These are phyloP conservation scores for Talaromyces adpressus DNA, from an alignment of 495 filamentous ascomycete species.

Conservation along the genomic window DNA sequence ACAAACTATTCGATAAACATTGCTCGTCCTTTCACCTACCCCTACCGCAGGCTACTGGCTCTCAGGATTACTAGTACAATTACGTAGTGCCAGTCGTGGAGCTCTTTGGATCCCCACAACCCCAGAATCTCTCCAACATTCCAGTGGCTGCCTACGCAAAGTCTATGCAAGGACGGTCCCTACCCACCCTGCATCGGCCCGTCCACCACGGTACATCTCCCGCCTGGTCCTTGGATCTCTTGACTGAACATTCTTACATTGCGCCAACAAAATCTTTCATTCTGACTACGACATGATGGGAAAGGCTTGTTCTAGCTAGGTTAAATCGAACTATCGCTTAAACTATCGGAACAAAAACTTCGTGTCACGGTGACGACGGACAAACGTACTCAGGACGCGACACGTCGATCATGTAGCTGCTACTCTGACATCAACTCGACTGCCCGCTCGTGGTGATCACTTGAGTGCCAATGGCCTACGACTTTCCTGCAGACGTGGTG, in stretches of 20 bases:
- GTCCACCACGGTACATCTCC: neutral
- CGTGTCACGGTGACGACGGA: neutral
- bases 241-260: neutral
- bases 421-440: neutral
- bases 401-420: slow-evolving; percentile 5
- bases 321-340: neutral
- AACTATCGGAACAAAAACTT: neutral
- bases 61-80: neutral
- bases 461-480: neutral
- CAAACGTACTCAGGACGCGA: neutral
- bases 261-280: neutral
- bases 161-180: neutral
- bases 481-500: slow-evolving; percentile 3
- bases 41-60: neutral
- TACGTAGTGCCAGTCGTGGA: neutral
- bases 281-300: neutral
- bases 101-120: neutral
- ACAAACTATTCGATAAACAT: neutral
- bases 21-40: neutral
- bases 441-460: slow-evolving; percentile 1
- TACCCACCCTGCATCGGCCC: slow-evolving; percentile 1
- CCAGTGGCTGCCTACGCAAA: slow-evolving; percentile 4
- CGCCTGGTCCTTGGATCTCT: neutral
- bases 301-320: neutral
- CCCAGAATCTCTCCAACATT: slow-evolving; percentile 5